phyloP scores from a whole-genome alignment of 1,284 basidiomycete genomes.

The Puccinia brachypodii region DNA sequence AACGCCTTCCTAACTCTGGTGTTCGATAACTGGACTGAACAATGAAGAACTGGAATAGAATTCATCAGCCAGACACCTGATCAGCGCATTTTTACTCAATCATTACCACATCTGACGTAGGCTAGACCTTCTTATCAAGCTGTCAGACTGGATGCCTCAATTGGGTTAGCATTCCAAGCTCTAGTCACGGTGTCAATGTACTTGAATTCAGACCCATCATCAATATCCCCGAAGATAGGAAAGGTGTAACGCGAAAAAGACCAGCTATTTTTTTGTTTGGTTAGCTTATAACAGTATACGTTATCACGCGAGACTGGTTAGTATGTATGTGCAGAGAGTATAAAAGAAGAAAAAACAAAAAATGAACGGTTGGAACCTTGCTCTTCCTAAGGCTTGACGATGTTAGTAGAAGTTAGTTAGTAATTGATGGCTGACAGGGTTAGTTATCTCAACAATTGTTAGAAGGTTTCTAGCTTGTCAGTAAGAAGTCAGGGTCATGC shows the following conservation, averaged over 20 bases:
- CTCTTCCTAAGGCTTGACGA: constrained; percentile 17
- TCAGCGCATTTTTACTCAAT: not conserved
- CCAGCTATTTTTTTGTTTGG: not conserved
- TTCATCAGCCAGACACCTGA: constrained; percentile 6
- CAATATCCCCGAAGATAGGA: constrained; percentile 2
- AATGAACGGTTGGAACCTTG: constrained; percentile 28
- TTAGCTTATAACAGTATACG: not conserved
- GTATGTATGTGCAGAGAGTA: not conserved
- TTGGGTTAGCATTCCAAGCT: constrained; percentile 1
- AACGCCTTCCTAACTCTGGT: not conserved
- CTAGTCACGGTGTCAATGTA: not conserved
- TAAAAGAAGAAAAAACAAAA: constrained; percentile 23
- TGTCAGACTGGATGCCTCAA: not conserved
- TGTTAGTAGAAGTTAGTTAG: constrained; percentile 14
- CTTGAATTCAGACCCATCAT: not conserved
- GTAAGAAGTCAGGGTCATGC: constrained; percentile 31
- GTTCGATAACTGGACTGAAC: constrained; percentile 22
- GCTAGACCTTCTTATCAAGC: not conserved
- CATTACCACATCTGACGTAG: not conserved
- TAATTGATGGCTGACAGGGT: constrained; percentile 18
- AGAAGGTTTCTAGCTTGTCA: constrained; percentile 29
- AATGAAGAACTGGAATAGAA: constrained; percentile 5
- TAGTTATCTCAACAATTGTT: constrained; percentile 18
- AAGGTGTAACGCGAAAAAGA: constrained; percentile 1
- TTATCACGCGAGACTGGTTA: constrained; percentile 24